These are phyloP conservation scores for Fusarium continuum DNA, from an alignment of 2,329 filamentous ascomycete genomes.

Conservation along the genomic window DNA sequence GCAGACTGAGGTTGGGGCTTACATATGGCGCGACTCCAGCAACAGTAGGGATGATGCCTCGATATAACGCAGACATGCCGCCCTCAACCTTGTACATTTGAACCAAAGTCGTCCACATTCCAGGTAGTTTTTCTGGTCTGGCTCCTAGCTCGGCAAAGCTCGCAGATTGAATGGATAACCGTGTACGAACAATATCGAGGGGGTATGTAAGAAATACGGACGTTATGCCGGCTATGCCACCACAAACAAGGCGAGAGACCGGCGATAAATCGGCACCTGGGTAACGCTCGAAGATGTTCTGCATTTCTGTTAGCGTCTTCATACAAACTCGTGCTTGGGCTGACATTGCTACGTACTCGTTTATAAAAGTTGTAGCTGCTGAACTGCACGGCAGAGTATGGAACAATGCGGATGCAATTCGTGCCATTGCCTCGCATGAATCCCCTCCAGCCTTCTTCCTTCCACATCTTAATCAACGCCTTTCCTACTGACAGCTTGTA, in stretches of 20 bases:
- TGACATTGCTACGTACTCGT: slow-evolving; percentile 64
- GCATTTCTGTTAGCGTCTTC: slow-evolving; percentile 6
- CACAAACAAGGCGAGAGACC: slow-evolving; percentile 82
- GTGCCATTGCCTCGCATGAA: slow-evolving; percentile 99
- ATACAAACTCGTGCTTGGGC: too few species aligned
- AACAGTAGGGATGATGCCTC: slow-evolving; percentile 92
- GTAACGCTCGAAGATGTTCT: slow-evolving; percentile 79
- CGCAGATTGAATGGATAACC: slow-evolving; percentile 96
- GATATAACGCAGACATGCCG: slow-evolving; percentile 84
- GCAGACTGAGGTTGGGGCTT: slow-evolving; percentile 38
- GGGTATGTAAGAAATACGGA: slow-evolving; percentile 96
- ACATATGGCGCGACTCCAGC: slow-evolving; percentile 96
- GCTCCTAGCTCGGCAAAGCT: slow-evolving; percentile 82
- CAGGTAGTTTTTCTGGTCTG: slow-evolving; percentile 75
- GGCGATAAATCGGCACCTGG: slow-evolving; percentile 79
- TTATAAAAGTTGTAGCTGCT: slow-evolving; percentile 99
- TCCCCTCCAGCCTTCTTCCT: slow-evolving; percentile 93
- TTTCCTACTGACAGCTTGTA: slow-evolving; percentile 93
- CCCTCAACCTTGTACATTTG: slow-evolving; percentile 93
- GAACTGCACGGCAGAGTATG: slow-evolving; percentile 98
- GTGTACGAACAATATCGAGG: slow-evolving; percentile 95
- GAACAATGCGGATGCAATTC: slow-evolving; percentile 97
- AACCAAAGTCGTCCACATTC: slow-evolving; percentile 88
- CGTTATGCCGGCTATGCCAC: slow-evolving; percentile 91
- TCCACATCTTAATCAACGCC: slow-evolving; percentile 94